These are phyloP conservation scores for Diplocarpon mali DNA, from an alignment of 2,329 filamentous ascomycete species.

Conservation along the genomic window DNA sequence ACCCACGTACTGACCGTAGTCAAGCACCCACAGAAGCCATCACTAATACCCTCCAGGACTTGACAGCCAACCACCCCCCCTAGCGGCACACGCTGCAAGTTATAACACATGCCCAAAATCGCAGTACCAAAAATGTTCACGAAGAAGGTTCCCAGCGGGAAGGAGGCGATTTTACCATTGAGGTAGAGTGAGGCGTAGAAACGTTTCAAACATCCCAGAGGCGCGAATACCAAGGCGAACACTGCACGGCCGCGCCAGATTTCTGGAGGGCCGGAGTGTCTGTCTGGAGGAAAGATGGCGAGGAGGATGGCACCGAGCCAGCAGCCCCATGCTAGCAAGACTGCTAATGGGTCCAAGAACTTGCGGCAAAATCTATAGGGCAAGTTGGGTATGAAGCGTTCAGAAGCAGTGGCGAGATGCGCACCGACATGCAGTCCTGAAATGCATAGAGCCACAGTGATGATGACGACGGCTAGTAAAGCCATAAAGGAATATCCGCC, in stretches of 20 bases:
- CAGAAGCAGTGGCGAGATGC: conserved; percentile 57
- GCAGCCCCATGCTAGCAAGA: conserved; percentile 56
- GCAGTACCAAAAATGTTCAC: conserved; percentile 72
- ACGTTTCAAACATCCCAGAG: conserved; percentile 62
- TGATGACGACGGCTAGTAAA: conserved; percentile 60
- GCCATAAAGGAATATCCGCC: conserved; percentile 78
- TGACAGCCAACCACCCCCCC: conserved; percentile 52
- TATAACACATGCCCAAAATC: conserved; percentile 65
- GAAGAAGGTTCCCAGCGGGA: conserved; percentile 77
- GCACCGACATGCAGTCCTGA: conserved; percentile 60
- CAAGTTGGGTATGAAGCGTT: conserved; percentile 48
- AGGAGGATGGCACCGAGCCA: conserved; percentile 73
- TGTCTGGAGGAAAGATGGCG: conserved; percentile 57
- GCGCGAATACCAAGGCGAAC: conserved; percentile 74
- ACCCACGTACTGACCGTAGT: conserved; percentile 61
- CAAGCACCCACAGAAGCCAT: conserved; percentile 57
- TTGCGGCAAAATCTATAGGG: conserved; percentile 45
- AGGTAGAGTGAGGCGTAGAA: conserved; percentile 62
- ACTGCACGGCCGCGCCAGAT: conserved; percentile 65
- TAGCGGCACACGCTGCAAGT: conserved; percentile 57
- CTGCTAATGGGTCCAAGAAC: conserved; percentile 50
- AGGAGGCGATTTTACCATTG: conserved; percentile 55
- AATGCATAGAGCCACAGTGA: conserved; percentile 60
- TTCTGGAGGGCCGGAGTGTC: conserved; percentile 33
- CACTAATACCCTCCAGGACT: conserved; percentile 53